Evolutionary conservation across 768 basidiomycete genomes (phyloP).

Genomic region (Mrakia hoshinonis): DNA sequence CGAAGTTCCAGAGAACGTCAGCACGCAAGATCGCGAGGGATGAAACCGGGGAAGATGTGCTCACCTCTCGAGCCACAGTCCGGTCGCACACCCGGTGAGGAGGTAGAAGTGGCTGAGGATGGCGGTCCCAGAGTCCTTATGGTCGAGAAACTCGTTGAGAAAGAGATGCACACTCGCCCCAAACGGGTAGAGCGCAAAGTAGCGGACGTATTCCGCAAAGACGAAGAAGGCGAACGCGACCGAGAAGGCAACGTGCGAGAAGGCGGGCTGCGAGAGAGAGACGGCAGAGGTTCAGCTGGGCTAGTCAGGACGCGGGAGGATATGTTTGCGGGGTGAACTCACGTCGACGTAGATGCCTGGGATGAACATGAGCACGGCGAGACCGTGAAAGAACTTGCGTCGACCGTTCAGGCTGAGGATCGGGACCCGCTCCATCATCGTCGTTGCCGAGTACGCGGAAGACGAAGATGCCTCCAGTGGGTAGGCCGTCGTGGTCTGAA

Average conservation of each 20-base stretch:
- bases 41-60: no score
- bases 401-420: conserved; percentile 82
- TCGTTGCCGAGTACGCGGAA: not conserved
- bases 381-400: conserved; percentile 91
- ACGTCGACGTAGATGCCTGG: conserved; percentile 90
- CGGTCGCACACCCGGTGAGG: conserved; percentile 85
- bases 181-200: conserved; percentile 95
- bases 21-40: not conserved
- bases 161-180: conserved; percentile 88
- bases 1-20: not conserved
- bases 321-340: no score
- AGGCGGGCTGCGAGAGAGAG: conserved; percentile 63
- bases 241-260: conserved; percentile 89
- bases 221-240: conserved; percentile 89
- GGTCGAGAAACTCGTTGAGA: conserved; percentile 93
- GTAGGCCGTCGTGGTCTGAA: not conserved
- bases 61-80: conserved; percentile 90
- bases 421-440: conserved; percentile 63
- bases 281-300: not conserved
- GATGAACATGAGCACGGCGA: conserved; percentile 92
- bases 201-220: conserved; percentile 94
- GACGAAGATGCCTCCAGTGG: not conserved
- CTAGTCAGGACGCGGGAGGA: not conserved
- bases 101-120: conserved; percentile 97
- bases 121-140: conserved; percentile 88